These are phyloP conservation scores for Acaromyces ingoldii DNA, from an alignment of 1,284 basidiomycete genomes.

Conservation along the genomic window DNA sequence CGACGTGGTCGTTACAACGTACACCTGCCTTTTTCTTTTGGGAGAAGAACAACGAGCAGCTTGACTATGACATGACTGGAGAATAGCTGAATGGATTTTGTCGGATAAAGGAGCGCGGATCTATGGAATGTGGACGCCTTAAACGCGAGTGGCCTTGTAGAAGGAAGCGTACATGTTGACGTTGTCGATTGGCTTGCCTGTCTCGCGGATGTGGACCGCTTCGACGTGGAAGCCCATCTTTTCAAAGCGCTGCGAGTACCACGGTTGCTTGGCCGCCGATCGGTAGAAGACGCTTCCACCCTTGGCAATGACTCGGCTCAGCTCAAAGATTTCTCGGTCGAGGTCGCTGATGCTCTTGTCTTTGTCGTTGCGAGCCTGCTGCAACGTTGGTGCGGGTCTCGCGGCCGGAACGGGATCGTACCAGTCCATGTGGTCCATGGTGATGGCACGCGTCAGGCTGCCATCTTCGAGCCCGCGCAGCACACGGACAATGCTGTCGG, in stretches of 20 bases:
- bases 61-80: no score
- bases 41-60: no score
- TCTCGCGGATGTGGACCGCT: constrained; percentile 47
- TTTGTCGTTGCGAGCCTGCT: constrained; percentile 50
- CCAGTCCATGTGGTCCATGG: constrained; percentile 79
- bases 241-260: constrained; percentile 65
- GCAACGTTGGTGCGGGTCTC: constrained; percentile 52
- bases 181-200: constrained; percentile 57
- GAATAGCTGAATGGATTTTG: no score
- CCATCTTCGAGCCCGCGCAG: constrained; percentile 50
- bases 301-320: constrained; percentile 61
- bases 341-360: constrained; percentile 56
- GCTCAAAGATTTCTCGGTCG: constrained; percentile 63
- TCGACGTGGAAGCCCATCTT: constrained; percentile 52
- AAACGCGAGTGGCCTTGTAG: constrained; percentile 49
- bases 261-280: constrained; percentile 66
- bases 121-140: no score
- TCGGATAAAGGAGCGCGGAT: no score
- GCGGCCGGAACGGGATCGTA: constrained; percentile 60
- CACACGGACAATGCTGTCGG: constrained; percentile 70
- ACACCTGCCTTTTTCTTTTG: no score
- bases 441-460: constrained; percentile 54
- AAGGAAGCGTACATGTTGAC: constrained; percentile 62
- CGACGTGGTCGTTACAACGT: no score
- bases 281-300: constrained; percentile 69